Conservation (phyloP, 1,284 basidiomycete genomes). For the Vanrija pseudolonga region DNA sequence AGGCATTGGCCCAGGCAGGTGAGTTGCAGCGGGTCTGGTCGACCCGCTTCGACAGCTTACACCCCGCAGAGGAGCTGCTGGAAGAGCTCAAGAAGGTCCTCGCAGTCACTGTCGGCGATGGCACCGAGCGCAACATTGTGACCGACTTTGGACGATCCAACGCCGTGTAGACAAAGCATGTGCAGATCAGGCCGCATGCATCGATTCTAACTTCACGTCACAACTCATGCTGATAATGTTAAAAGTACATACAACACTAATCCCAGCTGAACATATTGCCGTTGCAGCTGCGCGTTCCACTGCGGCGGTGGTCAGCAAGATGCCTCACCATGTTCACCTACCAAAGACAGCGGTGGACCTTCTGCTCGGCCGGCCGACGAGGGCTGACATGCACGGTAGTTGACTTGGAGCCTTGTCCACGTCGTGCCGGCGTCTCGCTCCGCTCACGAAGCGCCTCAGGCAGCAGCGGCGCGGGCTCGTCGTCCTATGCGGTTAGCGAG, state of each 20-base stretch:
- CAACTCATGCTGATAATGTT: neutral
- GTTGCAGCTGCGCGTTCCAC: constrained; percentile 24
- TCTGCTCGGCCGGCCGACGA: too few relatives aligned
- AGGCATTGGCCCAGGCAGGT: constrained; percentile 41
- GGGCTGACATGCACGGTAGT: constrained; percentile 16
- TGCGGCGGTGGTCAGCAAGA: constrained; percentile 1
- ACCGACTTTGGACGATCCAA: neutral
- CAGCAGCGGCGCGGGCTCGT: neutral
- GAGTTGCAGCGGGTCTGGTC: constrained; percentile 5
- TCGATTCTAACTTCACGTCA: neutral
- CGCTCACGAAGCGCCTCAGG: neutral
- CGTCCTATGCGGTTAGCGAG: constrained; percentile 5
- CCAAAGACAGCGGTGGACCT: neutral
- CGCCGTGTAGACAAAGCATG: neutral
- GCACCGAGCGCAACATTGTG: constrained; percentile 16
- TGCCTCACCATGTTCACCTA: constrained; percentile 4
- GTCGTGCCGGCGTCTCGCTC: neutral
- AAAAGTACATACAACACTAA: neutral
- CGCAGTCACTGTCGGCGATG: constrained; percentile 30
- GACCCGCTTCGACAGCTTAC: neutral
- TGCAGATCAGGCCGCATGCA: neutral
- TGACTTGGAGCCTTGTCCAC: constrained; percentile 12
- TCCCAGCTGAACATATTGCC: constrained; percentile 23
- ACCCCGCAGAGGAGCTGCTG: constrained; percentile 30
- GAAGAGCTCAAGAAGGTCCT: constrained; percentile 36